These are phyloP conservation scores for Handroanthus guayacan DNA, from an alignment of 257 asterid species.

Conservation along the genomic window DNA sequence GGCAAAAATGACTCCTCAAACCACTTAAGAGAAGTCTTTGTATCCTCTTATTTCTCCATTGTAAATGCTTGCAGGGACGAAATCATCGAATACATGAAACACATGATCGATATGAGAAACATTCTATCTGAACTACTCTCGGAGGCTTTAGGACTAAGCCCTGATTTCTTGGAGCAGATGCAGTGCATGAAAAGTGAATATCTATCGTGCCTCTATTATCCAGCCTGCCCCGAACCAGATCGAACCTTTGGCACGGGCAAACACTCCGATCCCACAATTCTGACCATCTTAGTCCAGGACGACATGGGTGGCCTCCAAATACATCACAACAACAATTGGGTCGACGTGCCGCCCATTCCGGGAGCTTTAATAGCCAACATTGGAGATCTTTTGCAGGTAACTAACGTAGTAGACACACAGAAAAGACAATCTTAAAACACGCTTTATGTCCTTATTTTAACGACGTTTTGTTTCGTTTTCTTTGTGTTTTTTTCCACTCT, in stretches of 20 bases:
- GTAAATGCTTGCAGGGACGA: constrained; percentile 50
- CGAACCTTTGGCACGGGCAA: constrained; percentile 52
- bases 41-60: not conserved
- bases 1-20: not conserved
- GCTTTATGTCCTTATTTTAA: not conserved
- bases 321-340: constrained; percentile 56
- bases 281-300: constrained; percentile 70
- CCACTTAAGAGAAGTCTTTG: too few species aligned
- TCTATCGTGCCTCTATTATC: constrained; percentile 66
- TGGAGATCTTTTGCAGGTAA: constrained; percentile 77
- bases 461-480: not conserved
- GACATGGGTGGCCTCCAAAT: constrained; percentile 76
- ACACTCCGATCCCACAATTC: constrained; percentile 69
- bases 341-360: constrained; percentile 69
- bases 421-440: not conserved
- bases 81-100: constrained; percentile 60
- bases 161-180: constrained; percentile 45
- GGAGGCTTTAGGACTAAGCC: constrained; percentile 64
- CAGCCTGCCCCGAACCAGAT: constrained; percentile 77
- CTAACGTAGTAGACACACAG: not conserved
- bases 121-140: constrained; percentile 58
- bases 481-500: not conserved
- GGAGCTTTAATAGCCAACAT: constrained; percentile 73
- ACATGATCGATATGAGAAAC: constrained; percentile 53
- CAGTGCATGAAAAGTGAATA: constrained; percentile 60